A percentile compares a stretch with the other conserved stretches of the same genome.
These are phyloP conservation scores for Fragilariopsis cylindrus DNA, from an alignment of 108 stramenopile genomes.

Conservation along the genomic window DNA sequence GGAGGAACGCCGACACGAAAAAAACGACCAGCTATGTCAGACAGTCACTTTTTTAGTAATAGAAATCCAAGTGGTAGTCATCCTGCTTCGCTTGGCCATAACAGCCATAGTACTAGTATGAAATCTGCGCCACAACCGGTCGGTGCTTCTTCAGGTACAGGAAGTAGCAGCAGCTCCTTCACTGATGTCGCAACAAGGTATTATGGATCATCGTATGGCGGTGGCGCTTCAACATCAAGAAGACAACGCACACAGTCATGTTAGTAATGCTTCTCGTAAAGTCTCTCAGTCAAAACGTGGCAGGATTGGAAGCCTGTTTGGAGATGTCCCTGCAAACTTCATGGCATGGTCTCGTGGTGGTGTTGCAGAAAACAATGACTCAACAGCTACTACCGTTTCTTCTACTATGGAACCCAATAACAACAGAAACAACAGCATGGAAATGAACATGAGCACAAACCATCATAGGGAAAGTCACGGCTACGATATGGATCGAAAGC, in stretches of 20 bases:
- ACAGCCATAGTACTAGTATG: background rate
- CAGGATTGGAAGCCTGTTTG: background rate
- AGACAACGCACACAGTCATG: conserved; percentile 4
- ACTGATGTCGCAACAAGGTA: conserved; percentile 13
- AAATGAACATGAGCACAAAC: background rate
- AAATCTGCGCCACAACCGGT: background rate
- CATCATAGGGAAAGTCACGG: background rate
- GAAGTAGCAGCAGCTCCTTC: background rate
- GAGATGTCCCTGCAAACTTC: background rate
- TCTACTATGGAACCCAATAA: background rate
- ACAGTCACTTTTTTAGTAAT: conserved; percentile 11
- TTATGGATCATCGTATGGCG: conserved; percentile 29
- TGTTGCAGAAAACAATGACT: no score
- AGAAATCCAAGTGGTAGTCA: no score
- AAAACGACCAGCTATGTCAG: conserved; percentile 19
- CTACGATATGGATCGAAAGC: conserved; percentile 17
- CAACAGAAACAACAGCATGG: background rate
- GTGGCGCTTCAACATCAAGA: conserved; percentile 25
- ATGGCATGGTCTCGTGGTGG: background rate
- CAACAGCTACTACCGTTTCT: background rate
- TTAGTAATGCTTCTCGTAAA: conserved; percentile 5
- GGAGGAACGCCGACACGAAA: background rate
- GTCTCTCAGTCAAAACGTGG: conserved; percentile 17
- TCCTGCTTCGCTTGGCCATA: background rate
- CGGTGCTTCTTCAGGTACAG: background rate